phyloP scores from a whole-genome alignment of 2,329 filamentous ascomycete genomes.

The Xylariaceae sp. region DNA sequence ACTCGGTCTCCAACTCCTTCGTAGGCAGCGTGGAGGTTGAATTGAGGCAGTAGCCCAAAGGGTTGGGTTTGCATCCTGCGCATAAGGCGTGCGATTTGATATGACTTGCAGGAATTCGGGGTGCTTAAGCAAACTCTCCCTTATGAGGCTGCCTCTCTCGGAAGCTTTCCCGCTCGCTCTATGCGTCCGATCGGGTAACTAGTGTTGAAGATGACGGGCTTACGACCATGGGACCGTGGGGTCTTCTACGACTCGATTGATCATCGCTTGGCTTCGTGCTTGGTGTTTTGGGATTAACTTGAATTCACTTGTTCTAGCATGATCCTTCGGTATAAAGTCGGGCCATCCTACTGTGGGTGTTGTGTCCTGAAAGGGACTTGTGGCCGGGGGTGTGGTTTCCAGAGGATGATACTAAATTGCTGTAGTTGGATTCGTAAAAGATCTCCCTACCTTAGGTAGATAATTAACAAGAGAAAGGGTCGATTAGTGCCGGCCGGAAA shows the following conservation, averaged over 20 bases:
- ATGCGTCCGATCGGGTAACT: conserved; percentile 1
- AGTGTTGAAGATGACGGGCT: background rate
- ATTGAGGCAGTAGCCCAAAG: conserved; percentile 1
- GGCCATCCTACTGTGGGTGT: too few species aligned
- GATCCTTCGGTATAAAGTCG: too few species aligned
- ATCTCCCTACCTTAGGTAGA: too few species aligned
- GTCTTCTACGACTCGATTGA: background rate
- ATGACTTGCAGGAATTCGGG: conserved; percentile 15
- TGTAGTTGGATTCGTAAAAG: too few species aligned
- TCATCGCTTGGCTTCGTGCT: background rate
- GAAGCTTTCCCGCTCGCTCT: background rate
- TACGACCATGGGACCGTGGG: background rate
- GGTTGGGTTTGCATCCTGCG: conserved; percentile 18
- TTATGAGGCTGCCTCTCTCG: conserved; percentile 3
- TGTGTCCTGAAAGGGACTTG: too few species aligned
- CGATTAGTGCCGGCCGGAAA: too few species aligned
- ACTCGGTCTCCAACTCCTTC: conserved; percentile 16
- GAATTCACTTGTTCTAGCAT: background rate
- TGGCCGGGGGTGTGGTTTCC: too few species aligned
- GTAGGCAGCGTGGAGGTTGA: background rate
- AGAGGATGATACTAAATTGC: too few species aligned
- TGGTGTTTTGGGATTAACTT: background rate
- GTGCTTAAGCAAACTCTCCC: conserved; percentile 7
- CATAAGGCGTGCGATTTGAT: conserved; percentile 18
- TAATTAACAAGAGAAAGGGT: too few species aligned